These are phyloP conservation scores for Austropuccinia psidii DNA, from an alignment of 1,284 basidiomycete species.

Conservation along the genomic window DNA sequence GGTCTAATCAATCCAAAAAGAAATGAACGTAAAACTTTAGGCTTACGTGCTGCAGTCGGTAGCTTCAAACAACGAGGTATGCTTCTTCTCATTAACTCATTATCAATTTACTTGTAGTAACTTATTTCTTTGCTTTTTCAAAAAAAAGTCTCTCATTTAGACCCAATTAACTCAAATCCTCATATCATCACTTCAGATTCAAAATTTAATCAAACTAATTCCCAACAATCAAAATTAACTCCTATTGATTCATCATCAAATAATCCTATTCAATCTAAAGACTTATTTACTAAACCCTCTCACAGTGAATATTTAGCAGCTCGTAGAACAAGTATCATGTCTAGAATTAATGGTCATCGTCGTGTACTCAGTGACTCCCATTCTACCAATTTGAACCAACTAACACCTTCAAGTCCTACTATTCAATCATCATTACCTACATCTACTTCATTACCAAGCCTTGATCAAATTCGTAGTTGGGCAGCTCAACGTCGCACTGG, in stretches of 20 bases:
- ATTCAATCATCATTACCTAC: background rate
- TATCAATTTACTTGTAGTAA: too few relatives aligned
- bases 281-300: too few relatives aligned
- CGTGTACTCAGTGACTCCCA: background rate
- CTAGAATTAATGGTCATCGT: background rate
- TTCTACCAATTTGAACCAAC: too few relatives aligned
- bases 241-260: too few relatives aligned
- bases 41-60: background rate
- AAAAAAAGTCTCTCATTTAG: too few relatives aligned
- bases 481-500: background rate
- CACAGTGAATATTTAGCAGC: background rate
- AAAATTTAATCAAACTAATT: too few relatives aligned
- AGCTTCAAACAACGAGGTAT: background rate
- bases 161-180: too few relatives aligned
- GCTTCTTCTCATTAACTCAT: too few relatives aligned
- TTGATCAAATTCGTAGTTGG: slow-evolving; percentile 5
- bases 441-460: background rate
- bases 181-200: too few relatives aligned
- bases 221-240: too few relatives aligned
- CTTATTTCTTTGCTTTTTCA: too few relatives aligned
- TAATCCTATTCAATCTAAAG: too few relatives aligned
- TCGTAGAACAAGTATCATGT: background rate
- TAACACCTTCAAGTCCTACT: background rate
- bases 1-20: background rate
- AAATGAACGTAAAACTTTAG: background rate